Evolutionary conservation across 1,284 basidiomycete genomes (phyloP).

Genomic region (Cutaneotrichosporon spelunceum): DNA sequence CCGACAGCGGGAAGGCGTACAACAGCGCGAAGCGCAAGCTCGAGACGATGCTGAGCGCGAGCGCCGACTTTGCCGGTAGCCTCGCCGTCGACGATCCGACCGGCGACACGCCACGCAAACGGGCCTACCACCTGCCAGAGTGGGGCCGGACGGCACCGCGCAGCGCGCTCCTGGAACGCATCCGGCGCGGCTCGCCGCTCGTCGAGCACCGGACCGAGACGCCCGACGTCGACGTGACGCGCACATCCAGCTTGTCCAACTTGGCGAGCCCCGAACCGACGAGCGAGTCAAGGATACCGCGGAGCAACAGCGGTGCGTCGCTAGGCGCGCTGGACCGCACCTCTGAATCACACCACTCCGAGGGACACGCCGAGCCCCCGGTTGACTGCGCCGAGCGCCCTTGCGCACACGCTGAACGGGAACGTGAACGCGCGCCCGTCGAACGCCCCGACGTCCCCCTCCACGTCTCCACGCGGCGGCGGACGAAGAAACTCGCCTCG

Average conservation of each 20-base stretch:
- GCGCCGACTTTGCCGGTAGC: constrained; percentile 38
- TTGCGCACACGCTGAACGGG: neutral
- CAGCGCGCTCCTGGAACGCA: constrained; percentile 28
- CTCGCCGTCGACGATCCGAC: constrained; percentile 53
- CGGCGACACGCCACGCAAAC: constrained; percentile 53
- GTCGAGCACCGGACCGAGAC: neutral
- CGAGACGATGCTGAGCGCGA: constrained; percentile 30
- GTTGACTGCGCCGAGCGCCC: neutral
- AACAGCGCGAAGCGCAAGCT: constrained; percentile 28
- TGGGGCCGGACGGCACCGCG: constrained; percentile 48
- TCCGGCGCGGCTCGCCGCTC: constrained; percentile 10
- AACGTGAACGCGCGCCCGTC: neutral
- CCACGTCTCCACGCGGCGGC: constrained; percentile 4
- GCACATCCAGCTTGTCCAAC: neutral
- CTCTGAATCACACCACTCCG: neutral
- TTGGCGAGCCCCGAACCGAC: neutral
- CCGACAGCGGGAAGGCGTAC: constrained; percentile 25
- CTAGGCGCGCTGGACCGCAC: neutral
- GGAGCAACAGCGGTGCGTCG: neutral
- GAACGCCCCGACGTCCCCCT: neutral
- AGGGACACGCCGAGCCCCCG: neutral
- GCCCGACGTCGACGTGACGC: neutral
- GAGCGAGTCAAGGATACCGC: neutral
- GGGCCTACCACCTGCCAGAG: constrained; percentile 41
- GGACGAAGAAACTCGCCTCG: neutral